Evolutionary conservation across 108 stramenopile genomes (phyloP), one percentile per base, ranked within the genome.

Genomic region (Nitzschia sp.): DNA sequence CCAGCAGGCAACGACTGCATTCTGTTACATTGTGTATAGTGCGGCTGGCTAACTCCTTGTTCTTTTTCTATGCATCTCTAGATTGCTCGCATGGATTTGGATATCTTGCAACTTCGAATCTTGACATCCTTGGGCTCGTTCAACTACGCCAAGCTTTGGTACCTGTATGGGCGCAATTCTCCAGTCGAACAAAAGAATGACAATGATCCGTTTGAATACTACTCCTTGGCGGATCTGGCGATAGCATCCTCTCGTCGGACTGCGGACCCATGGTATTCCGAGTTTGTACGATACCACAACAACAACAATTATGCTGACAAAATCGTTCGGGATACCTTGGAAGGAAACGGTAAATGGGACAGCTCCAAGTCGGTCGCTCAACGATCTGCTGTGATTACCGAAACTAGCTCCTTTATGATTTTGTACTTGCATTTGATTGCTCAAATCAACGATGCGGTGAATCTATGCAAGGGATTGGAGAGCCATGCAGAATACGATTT

Each of bases 111-210:
- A 57, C 41, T 86, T 29, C 46, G 75, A 9, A 73, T 81, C 50
- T 60, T 85, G 54, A 67, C 74, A 0, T 56, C 57, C 30, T 13
- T 81, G 63, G 72, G 75, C 3, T 67, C 53, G 11, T 79, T 82
- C 46, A 27, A 33, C 4, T 85, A 82, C 50, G 85, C 90, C 4
- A 79, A 78, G 32, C 53, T 76, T 34, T 75, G 86, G 60, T 94
- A 91, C 75, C 22, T 66, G 36, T 87, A 85, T 66, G 93, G 93
- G 15, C 77, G 84, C 55, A 87, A 91, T 60, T 83, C 80, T 22
- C 80, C 77, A 16, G 78, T 79, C 1, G 32, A 71, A 30, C 44
- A 66, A 13, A 56, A 79, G 53, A 80, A 74, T n/a, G 79, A 80
- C 29, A 79, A 76, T n/a, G 82, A 84, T 50, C 75, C 66, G 11